Percentiles rank a stretch among this genome's conserved stretches.
Conservation (phyloP, 2,329 filamentous ascomycete species). For the Diplodia corticola region DNA sequence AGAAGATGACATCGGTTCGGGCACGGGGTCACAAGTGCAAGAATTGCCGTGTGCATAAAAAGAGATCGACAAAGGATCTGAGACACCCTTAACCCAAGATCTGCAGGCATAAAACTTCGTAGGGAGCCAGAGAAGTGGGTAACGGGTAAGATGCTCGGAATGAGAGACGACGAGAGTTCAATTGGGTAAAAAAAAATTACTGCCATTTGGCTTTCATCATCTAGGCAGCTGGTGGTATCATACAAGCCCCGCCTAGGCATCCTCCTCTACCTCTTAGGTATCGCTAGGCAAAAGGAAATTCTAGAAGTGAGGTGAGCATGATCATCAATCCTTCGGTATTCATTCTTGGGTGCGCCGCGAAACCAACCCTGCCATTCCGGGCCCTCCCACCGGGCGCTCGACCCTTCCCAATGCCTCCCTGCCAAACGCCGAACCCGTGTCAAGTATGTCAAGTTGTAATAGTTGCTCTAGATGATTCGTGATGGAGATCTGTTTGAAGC, state of each 20-base stretch:
- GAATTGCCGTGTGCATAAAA: not conserved
- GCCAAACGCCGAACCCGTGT: slow-evolving; percentile 1
- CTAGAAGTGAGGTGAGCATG: slow-evolving; percentile 10
- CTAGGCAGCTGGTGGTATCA: slow-evolving; percentile 2
- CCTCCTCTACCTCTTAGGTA: not conserved
- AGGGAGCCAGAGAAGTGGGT: too few species aligned
- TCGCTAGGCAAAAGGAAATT: not conserved
- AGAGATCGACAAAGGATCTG: not conserved
- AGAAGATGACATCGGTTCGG: too few species aligned
- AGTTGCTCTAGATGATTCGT: slow-evolving; percentile 1
- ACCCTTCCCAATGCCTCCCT: not conserved
- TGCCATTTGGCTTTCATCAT: not conserved
- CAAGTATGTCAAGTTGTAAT: not conserved
- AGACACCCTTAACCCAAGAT: not conserved
- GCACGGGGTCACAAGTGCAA: not conserved
- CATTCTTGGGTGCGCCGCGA: not conserved
- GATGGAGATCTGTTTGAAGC: not conserved
- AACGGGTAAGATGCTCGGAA: too few species aligned
- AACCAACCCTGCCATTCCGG: not conserved
- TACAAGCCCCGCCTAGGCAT: not conserved
- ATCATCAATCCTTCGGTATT: not conserved
- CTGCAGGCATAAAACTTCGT: not conserved
- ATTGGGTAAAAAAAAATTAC: not conserved
- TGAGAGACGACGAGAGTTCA: not conserved
- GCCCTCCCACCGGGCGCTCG: not conserved